A percentile compares a stretch with the other conserved stretches of the same genome.
phyloP scores from a whole-genome alignment of 225 moss, liverwort and hornwort genomes.

The Pleurozium schreberi region DNA sequence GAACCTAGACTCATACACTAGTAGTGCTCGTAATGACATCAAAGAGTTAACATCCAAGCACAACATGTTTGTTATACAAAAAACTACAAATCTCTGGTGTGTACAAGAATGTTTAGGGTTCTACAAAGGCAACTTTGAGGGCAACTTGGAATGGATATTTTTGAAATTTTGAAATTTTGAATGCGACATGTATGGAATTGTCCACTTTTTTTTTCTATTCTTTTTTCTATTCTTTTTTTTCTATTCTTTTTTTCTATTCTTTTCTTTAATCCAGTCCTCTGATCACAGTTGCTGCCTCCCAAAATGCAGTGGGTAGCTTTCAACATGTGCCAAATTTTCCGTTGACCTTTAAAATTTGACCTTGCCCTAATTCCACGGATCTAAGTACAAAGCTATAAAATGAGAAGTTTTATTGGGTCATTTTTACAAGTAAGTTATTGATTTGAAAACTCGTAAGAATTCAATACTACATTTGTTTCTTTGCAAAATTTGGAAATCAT shows the following conservation, averaged over 20 bases:
- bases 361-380: background rate
- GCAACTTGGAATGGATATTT: accelerated
- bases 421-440: background rate
- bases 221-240: too few species aligned
- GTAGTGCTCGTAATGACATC: too few species aligned
- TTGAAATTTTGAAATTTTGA: background rate
- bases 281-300: background rate
- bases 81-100: background rate
- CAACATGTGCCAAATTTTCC: background rate
- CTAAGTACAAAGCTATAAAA: background rate
- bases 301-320: background rate
- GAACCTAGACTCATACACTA: too few species aligned
- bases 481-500: background rate
- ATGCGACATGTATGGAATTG: background rate
- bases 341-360: background rate
- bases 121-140: background rate
- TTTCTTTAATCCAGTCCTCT: background rate
- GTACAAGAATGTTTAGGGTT: background rate
- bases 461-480: background rate
- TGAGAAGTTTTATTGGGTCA: background rate
- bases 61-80: background rate
- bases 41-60: background rate
- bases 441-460: background rate
- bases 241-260: too few species aligned
- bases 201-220: background rate